Evolutionary conservation across 164 flowering plant species (phyloP).

Genomic region (Warburgia ugandensis): DNA sequence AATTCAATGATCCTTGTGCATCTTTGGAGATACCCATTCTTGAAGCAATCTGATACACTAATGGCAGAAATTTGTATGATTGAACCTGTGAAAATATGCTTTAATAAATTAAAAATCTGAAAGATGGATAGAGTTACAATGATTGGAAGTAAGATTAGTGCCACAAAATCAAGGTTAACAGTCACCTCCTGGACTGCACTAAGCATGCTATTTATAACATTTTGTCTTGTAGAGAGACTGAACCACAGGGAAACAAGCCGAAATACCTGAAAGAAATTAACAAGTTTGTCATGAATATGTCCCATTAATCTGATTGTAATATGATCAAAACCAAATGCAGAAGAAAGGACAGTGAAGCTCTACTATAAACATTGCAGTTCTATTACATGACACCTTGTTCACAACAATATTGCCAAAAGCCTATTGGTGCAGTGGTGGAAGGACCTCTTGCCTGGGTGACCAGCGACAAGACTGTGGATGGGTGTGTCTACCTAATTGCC

Average conservation of each 20-base stretch:
- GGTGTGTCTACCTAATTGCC: too few relatives aligned
- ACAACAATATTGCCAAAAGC: too few relatives aligned
- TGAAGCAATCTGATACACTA: constrained; percentile 97
- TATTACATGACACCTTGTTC: too few relatives aligned
- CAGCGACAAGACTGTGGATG: too few relatives aligned
- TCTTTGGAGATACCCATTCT: constrained; percentile 86
- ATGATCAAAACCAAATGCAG: background rate
- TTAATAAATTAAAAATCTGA: too few relatives aligned
- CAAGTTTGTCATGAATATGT: background rate
- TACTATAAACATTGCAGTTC: too few relatives aligned
- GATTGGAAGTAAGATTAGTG: background rate
- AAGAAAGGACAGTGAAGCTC: background rate
- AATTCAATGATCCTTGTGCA: constrained; percentile 43
- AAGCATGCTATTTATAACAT: constrained; percentile 69
- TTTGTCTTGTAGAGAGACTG: constrained; percentile 62
- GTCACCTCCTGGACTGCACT: constrained; percentile 70
- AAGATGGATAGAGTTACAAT: too few relatives aligned
- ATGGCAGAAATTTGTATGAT: constrained; percentile 83
- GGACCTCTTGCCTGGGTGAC: too few relatives aligned
- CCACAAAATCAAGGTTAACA: background rate
- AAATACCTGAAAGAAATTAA: constrained; percentile 61
- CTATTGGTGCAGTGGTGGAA: too few relatives aligned
- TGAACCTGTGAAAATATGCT: too few relatives aligned
- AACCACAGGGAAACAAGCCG: constrained; percentile 95
- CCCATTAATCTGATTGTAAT: constrained; percentile 4